Percentiles rank a stretch among this genome's conserved stretches.
Evolutionary conservation across 257 asterid genomes (phyloP).

Genomic region (Ophiorrhiza pumila): DNA sequence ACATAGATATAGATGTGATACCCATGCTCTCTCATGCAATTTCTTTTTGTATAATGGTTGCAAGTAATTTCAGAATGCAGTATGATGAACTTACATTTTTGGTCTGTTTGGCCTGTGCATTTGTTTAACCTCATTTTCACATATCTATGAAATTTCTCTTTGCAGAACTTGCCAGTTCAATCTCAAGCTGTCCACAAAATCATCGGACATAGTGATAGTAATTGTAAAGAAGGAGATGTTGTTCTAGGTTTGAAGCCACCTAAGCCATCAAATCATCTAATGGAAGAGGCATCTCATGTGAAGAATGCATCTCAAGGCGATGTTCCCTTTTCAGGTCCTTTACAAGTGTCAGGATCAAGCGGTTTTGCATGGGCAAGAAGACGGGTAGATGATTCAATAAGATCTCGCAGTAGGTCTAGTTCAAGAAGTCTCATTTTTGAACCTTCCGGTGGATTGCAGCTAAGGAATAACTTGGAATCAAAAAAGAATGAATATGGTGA

Average conservation of each 20-base stretch:
- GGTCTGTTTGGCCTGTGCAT: background rate
- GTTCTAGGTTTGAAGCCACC: slow-evolving; percentile 36
- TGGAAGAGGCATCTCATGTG: slow-evolving; percentile 60
- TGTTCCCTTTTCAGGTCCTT: slow-evolving; percentile 66
- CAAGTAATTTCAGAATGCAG: background rate
- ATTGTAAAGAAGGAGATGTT: slow-evolving; percentile 40
- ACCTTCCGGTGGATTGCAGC: slow-evolving; percentile 53
- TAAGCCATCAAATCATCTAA: slow-evolving; percentile 34
- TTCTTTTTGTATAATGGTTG: background rate
- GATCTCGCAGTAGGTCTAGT: slow-evolving; percentile 78
- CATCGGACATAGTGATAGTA: slow-evolving; percentile 28
- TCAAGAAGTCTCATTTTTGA: slow-evolving; percentile 83
- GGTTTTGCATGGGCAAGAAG: slow-evolving; percentile 96
- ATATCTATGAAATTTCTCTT: slow-evolving; percentile 1
- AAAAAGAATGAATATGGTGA: slow-evolving; percentile 47
- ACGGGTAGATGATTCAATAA: slow-evolving; percentile 53
- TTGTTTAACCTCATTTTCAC: background rate
- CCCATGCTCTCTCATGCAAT: background rate
- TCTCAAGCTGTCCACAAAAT: slow-evolving; percentile 40
- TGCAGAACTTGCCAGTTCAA: slow-evolving; percentile 60
- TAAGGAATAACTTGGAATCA: slow-evolving; percentile 49
- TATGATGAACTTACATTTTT: background rate
- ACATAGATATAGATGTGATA: background rate
- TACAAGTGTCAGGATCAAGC: slow-evolving; percentile 87
- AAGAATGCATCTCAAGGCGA: slow-evolving; percentile 89